Base-by-base conservation (phyloP, 805 yeast species). In the Metschnikowia amazonensis region DNA sequence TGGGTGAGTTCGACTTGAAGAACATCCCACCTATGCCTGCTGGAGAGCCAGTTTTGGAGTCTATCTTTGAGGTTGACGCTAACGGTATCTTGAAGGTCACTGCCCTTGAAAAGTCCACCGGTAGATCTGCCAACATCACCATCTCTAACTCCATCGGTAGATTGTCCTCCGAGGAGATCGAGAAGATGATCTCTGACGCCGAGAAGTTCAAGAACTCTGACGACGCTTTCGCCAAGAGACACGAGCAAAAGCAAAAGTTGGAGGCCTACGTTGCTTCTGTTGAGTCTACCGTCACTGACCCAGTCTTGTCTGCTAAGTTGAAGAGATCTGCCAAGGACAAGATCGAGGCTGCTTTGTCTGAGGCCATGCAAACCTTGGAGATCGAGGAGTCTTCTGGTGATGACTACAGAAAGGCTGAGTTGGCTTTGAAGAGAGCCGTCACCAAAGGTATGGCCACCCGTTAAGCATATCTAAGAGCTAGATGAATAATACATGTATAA, bases 371-470 rank as follows among this genome's bases (percentile, higher is more conserved):
- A 67, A 90, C 97, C 73, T 86, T 92, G 70, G 96, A 90, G 80
- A 79, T 94, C 58, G 96, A 92, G 80, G 98, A 94, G 62, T 81
- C 97, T 53, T 67, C 95, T 64, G 92, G 97, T 72, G 99, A 94
- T 70, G 97, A 90, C 76, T 83, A 79, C 81, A 88, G 98, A 86
- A 94, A 89, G 86, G 98, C 99, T 69, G 98, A 94, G 83, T 89
- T 94, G 74, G 84, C 89, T 75, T 87, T 94, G 75, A 94, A 94
- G 89, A 88, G 99, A 78, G 97, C 92, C 69, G 97, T 92, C 74
- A 92, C 97, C 82, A 92, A 89, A 82, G 97, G 97, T 74, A 87
- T 90, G 89, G 86, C 97, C 65, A 81, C 97, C 75, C 97, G 97
- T 82, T 86, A 85, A 83, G 76, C 57, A 53, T 53, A 44, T 38